Base-by-base conservation (phyloP, 306 rosid genomes). In the Cicer arietinum region DNA sequence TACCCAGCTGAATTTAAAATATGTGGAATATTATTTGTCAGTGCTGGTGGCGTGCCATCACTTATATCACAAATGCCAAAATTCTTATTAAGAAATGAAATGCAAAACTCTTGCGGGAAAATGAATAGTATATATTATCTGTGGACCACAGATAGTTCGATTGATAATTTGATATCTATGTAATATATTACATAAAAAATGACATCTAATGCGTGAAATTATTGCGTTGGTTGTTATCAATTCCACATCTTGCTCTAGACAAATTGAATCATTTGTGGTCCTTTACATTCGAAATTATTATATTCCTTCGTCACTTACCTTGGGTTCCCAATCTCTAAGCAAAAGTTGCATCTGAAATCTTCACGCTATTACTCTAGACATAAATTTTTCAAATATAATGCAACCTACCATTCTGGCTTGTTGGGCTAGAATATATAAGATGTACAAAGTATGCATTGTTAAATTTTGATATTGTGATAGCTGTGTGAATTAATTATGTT, bases 21-120 rank as follows among this genome's bases (percentile, higher is more conserved):
- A 41, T 45, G 7, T 12, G 44, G 13, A 47, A 47, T 41, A 10
- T 45, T 45, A 20, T 67, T 11, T 67, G 57, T 18, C 57, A 45
- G 6, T 45, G 72, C 72, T 8, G 56, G 72, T 12, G 71, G 71
- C 53, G 16, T 11, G 12, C 41, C 40, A 65, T 43, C 37, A 17
- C 71, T 65, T 44, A 25, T 9, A 65, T 20, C 18, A 40, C 52
- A 65, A 65, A 65, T 65, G 16, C 40, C 53, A 65, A 42, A 64
- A 13, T 60, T 35, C 18, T 60, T 37, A 17, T 16, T 16, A 7
- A 53, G 22, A 58, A 59, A 59, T 16, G 20, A 62, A 62, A 14
- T 40, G 53, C 9, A 1, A 13, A 11, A 2, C 42, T 39, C 56
- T n/a, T 51, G 57, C 1, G 0, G 14, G 22, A 14, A 51, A 51